Conservation (phyloP, 1,284 basidiomycete genomes). For the Puccinia hordei region DNA sequence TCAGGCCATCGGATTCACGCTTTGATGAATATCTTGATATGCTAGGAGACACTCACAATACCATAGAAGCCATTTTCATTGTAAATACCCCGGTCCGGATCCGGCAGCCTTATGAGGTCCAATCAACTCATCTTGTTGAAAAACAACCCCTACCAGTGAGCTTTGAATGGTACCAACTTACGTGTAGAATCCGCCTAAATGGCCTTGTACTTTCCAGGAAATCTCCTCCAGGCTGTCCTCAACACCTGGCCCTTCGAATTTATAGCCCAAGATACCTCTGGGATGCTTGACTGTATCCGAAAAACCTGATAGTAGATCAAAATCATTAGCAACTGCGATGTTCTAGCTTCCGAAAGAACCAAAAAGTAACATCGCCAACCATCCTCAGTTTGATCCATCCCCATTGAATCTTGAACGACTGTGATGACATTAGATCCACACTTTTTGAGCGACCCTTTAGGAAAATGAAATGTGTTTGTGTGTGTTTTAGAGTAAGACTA, state of each 20-base stretch:
- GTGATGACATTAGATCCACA: constrained; percentile 53
- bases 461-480: constrained; percentile 19
- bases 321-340: not conserved
- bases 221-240: constrained; percentile 41
- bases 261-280: constrained; percentile 55
- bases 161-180: constrained; percentile 12
- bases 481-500: constrained; percentile 23
- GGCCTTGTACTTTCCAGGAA: constrained; percentile 55
- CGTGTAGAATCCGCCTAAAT: constrained; percentile 52
- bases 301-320: not conserved
- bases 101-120: constrained; percentile 36
- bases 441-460: constrained; percentile 3
- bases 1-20: not conserved
- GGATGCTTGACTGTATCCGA: constrained; percentile 54
- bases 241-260: constrained; percentile 34
- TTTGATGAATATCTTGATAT: not conserved
- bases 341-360: not conserved
- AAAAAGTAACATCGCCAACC: not conserved
- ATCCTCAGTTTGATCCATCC: constrained; percentile 50
- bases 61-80: constrained; percentile 48
- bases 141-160: not conserved
- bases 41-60: constrained; percentile 25
- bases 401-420: constrained; percentile 56
- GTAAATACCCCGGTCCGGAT: constrained; percentile 33
- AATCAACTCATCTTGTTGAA: not conserved